A percentile compares a stretch with the other conserved stretches of the same genome.
phyloP scores from a whole-genome alignment of 73 alveolate species.

The Tetrahymena malaccensis region DNA sequence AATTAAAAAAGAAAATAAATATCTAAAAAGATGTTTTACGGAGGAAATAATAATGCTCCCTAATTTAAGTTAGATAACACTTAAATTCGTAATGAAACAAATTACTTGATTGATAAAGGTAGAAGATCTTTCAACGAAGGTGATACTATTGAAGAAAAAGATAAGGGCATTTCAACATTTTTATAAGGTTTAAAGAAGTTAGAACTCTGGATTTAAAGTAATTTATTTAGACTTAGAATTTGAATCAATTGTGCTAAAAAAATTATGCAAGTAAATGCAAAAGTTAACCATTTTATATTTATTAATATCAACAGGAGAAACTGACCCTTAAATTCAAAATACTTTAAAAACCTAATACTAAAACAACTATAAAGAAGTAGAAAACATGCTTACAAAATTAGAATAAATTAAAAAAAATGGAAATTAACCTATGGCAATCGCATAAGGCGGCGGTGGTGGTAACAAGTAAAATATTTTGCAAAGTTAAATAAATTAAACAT shows the following conservation, averaged over 20 bases:
- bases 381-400: background rate
- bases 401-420: background rate
- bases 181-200: background rate
- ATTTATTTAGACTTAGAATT: background rate
- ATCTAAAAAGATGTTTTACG: background rate
- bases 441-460: background rate
- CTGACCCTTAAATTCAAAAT: background rate
- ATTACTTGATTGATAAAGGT: background rate
- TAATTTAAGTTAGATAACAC: background rate
- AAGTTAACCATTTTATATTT: background rate
- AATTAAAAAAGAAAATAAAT: background rate
- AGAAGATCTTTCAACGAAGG: background rate
- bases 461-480: background rate
- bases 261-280: background rate
- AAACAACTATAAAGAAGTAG: background rate
- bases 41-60: background rate
- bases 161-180: background rate
- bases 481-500: background rate
- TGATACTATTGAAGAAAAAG: background rate
- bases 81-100: background rate
- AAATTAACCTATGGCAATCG: background rate
- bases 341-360: background rate
- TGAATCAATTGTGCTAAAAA: no score
- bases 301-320: background rate
- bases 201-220: background rate